Base-by-base conservation (phyloP, 225 moss, liverwort and hornwort species). In the Climacium dendroides region DNA sequence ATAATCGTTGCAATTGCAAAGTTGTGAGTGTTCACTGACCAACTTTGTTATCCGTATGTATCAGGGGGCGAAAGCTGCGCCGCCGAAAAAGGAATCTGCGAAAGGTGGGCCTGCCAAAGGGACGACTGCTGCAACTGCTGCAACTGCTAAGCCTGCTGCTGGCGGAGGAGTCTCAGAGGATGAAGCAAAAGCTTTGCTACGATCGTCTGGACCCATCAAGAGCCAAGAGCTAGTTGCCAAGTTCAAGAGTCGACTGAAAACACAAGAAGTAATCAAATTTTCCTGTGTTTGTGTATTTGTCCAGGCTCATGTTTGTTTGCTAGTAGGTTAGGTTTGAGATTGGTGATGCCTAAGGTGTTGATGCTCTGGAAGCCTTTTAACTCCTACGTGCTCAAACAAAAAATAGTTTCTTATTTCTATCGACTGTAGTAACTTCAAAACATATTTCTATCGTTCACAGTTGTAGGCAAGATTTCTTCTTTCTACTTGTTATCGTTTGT, bases 171-270 rank as follows among this genome's bases (percentile, higher is more conserved):
- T 96, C 25, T 94, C 96, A 28, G 97, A 97, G 90, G 96, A 97
- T 67, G 98, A 98, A 93, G 97, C 95, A 32, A 97, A 95, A 92
- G 94, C 89, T 89, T 92, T 96, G 55, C 87, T 98, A 61, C 90
- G 92, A 75, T 89, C 93, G 48, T 95, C 97, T 71, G 98, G 98
- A 83, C 98, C 97, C n/a, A 96, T 98, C 62, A 98, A 98, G 94
- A 98, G 97, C 90, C 94, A 96, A 88, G 98, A 98, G 62, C 95
- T 98, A 63, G 98, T 98, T 89, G 97, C 95, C n/a, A 98, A 95
- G 91, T 98, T 98, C 90, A 93, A 93, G 79, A 97, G 92, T 90
- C 93, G 97, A 79, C 95, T 98, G 71, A 95, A 93, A 91, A 93
- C 95, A 32, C 86, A 91, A 89, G 96, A 95, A 88, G 98, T 97